phyloP scores from a whole-genome alignment of 257 asterid genomes.

The Fraxinus cuspidata region DNA sequence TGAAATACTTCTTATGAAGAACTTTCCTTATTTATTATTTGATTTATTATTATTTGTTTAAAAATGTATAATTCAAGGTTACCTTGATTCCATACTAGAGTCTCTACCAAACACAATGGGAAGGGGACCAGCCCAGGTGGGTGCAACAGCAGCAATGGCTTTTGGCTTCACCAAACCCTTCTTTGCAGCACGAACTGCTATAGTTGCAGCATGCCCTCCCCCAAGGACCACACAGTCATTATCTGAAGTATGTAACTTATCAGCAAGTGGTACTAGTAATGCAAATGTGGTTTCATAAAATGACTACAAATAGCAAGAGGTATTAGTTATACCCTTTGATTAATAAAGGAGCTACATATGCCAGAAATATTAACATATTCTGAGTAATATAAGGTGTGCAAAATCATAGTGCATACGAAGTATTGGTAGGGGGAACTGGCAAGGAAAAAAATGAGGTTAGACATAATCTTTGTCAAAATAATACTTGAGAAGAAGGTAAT shows the following conservation, averaged over 20 bases:
- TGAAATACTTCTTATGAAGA: neutral
- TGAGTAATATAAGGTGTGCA: neutral
- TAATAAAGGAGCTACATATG: neutral
- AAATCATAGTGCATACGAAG: neutral
- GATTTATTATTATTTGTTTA: neutral
- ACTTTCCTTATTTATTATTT: neutral
- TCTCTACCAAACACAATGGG: conserved; percentile 91
- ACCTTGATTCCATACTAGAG: conserved; percentile 87
- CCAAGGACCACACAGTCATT: conserved; percentile 76
- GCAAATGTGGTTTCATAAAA: neutral
- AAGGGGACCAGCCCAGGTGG: conserved; percentile 98
- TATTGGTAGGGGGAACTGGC: conserved; percentile 8
- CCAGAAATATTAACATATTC: neutral
- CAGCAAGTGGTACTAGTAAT: conserved; percentile 19
- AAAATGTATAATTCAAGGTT: conserved; percentile 13
- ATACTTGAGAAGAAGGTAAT: neutral
- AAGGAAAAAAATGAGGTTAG: neutral
- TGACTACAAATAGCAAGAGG: conserved; percentile 12
- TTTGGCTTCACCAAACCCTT: conserved; percentile 72
- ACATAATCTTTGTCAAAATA: neutral
- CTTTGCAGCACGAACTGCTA: conserved; percentile 80
- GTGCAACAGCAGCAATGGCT: conserved; percentile 92
- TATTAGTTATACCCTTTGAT: conserved; percentile 1
- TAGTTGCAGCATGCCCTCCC: conserved; percentile 98
- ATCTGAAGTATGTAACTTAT: conserved; percentile 38